phyloP scores from a whole-genome alignment of 495 filamentous ascomycete species.

The Sabuloglossum arenarium region DNA sequence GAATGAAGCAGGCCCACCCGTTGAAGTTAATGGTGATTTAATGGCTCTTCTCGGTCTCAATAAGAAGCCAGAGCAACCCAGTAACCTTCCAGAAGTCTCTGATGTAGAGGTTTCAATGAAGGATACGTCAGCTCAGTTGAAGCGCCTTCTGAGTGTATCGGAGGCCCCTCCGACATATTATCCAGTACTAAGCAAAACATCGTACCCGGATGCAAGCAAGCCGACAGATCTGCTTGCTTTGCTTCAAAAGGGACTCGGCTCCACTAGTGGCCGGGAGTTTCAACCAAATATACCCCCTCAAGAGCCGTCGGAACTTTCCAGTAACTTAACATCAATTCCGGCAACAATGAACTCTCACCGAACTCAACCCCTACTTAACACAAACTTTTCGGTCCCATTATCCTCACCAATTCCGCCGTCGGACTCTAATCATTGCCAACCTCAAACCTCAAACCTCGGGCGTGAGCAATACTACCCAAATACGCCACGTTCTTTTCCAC shows the following conservation, averaged over 20 bases:
- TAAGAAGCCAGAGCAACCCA: not conserved
- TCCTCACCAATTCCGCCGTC: not conserved
- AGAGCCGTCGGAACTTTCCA: not conserved
- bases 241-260: slow-evolving; percentile 25
- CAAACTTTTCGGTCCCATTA: not conserved
- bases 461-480: not conserved
- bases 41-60: slow-evolving; percentile 3
- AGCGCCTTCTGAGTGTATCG: slow-evolving; percentile 15
- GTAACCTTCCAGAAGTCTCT: slow-evolving; percentile 12
- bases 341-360: not conserved
- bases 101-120: slow-evolving; percentile 2
- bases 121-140: slow-evolving; percentile 15
- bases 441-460: not conserved
- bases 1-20: slow-evolving; percentile 6
- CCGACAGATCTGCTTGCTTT: slow-evolving; percentile 37
- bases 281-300: slow-evolving; percentile 6
- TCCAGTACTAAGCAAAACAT: slow-evolving; percentile 5
- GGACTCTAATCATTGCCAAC: not conserved
- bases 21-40: slow-evolving; percentile 3
- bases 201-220: slow-evolving; percentile 16
- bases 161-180: slow-evolving; percentile 6
- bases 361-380: not conserved
- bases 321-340: slow-evolving; percentile 3
- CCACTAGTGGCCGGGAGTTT: slow-evolving; percentile 11
- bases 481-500: not conserved